A percentile compares a stretch with the other conserved stretches of the same genome.
phyloP scores from a whole-genome alignment of 2,329 filamentous ascomycete species.

The Ophiosphaerella narmari region DNA sequence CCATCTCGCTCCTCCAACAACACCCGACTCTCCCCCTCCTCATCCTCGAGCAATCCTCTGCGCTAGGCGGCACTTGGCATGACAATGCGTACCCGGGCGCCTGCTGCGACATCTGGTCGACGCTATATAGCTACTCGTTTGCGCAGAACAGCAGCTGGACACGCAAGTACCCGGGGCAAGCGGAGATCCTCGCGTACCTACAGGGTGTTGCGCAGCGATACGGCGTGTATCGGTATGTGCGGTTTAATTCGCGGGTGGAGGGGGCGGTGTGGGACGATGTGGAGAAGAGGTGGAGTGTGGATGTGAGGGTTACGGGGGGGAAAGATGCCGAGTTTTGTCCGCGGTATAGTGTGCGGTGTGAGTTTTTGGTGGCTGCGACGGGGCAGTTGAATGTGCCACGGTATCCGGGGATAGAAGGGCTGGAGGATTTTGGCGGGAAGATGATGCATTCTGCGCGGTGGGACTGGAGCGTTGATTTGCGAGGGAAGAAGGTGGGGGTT shows the following conservation, averaged over 20 bases:
- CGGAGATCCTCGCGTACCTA: conserved; percentile 63
- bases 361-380: conserved; percentile 63
- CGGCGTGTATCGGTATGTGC: conserved; percentile 60
- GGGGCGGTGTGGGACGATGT: conserved; percentile 60
- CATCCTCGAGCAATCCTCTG: conserved; percentile 61
- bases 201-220: conserved; percentile 59
- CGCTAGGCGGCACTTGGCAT: conserved; percentile 59
- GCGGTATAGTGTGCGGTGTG: conserved; percentile 58
- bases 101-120: conserved; percentile 60
- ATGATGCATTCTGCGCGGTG: conserved; percentile 63
- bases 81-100: conserved; percentile 64
- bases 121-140: conserved; percentile 65
- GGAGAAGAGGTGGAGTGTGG: conserved; percentile 56
- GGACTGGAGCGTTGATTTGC: conserved; percentile 63
- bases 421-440: conserved; percentile 57
- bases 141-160: conserved; percentile 64
- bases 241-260: conserved; percentile 61
- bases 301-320: conserved; percentile 53
- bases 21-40: conserved; percentile 46
- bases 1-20: too few relatives aligned
- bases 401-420: conserved; percentile 55
- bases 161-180: conserved; percentile 62
- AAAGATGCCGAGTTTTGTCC: conserved; percentile 61
- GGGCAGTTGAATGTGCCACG: conserved; percentile 62
- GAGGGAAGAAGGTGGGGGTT: conserved; percentile 61